Percentiles rank a stretch among this genome's conserved stretches.
These are phyloP conservation scores for Ceratocystiopsis sp. DNA, from an alignment of 2,329 filamentous ascomycete genomes.

Conservation along the genomic window DNA sequence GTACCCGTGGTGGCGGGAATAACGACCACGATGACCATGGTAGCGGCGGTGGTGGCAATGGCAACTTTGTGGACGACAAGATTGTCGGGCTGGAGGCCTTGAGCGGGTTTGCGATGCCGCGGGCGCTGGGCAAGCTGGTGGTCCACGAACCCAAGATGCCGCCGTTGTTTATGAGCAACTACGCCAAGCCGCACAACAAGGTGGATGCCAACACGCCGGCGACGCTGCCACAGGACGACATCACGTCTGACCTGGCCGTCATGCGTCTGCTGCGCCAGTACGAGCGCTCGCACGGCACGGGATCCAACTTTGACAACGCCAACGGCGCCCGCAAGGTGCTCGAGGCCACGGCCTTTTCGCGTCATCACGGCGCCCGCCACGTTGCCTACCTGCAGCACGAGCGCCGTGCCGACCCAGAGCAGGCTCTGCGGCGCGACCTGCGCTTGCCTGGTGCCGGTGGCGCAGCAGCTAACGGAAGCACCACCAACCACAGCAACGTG, in stretches of 20 bases:
- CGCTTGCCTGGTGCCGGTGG: conserved; percentile 22
- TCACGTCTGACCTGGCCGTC: conserved; percentile 36
- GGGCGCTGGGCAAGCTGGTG: conserved; percentile 39
- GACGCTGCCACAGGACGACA: conserved; percentile 32
- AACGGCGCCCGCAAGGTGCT: conserved; percentile 37
- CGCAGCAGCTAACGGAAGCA: too few species aligned
- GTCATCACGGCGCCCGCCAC: conserved; percentile 27
- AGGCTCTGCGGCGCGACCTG: conserved; percentile 27
- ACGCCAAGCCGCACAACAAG: conserved; percentile 39
- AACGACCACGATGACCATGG: conserved; percentile 8
- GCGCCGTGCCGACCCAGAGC: conserved; percentile 28
- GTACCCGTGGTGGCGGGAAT: conserved; percentile 38
- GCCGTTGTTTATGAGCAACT: conserved; percentile 37
- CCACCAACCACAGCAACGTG: conserved; percentile 16
- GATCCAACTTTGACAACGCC: conserved; percentile 36
- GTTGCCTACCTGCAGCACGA: conserved; percentile 29
- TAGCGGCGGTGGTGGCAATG: not conserved
- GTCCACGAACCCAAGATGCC: conserved; percentile 41
- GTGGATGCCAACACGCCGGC: conserved; percentile 39
- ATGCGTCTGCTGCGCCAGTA: conserved; percentile 43
- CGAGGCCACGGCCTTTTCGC: conserved; percentile 32
- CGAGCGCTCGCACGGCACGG: conserved; percentile 32
- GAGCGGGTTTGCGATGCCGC: conserved; percentile 39
- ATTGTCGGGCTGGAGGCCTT: conserved; percentile 43
- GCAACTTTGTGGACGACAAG: conserved; percentile 39